Conservation (phyloP, 2,329 filamentous ascomycete genomes). For the Didymella pomorum region DNA sequence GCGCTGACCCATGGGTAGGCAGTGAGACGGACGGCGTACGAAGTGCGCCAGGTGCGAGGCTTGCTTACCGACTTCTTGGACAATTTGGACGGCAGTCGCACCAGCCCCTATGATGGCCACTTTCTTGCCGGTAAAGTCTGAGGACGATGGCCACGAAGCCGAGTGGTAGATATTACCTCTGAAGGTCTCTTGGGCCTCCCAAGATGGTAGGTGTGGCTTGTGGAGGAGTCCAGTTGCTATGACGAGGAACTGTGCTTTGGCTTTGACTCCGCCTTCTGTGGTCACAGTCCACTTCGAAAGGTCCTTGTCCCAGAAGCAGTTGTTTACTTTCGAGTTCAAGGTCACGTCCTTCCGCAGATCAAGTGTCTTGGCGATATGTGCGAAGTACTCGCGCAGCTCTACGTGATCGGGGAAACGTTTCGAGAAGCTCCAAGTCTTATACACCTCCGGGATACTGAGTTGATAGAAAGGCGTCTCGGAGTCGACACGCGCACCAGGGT, state of each 20-base stretch:
- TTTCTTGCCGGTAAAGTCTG: conserved; percentile 36
- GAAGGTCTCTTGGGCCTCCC: conserved; percentile 25
- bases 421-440: conserved; percentile 36
- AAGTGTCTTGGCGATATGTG: conserved; percentile 33
- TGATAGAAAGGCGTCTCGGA: conserved; percentile 43
- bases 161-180: conserved; percentile 36
- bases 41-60: conserved; percentile 31
- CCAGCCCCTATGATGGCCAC: conserved; percentile 41
- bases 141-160: conserved; percentile 45
- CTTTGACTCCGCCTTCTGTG: conserved; percentile 55
- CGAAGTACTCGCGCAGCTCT: conserved; percentile 39
- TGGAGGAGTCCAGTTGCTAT: conserved; percentile 33
- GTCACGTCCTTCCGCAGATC: conserved; percentile 33
- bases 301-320: conserved; percentile 52
- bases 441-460: conserved; percentile 40
- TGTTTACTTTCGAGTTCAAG: conserved; percentile 56
- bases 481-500: conserved; percentile 45
- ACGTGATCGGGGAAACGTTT: conserved; percentile 35
- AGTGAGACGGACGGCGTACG: conserved; percentile 35
- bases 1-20: conserved; percentile 38
- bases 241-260: conserved; percentile 54
- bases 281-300: conserved; percentile 55
- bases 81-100: conserved; percentile 41
- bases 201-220: conserved; percentile 29
- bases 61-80: conserved; percentile 36